Base-by-base conservation (phyloP, 768 basidiomycete species). In the Rhizopogon salebrosus region DNA sequence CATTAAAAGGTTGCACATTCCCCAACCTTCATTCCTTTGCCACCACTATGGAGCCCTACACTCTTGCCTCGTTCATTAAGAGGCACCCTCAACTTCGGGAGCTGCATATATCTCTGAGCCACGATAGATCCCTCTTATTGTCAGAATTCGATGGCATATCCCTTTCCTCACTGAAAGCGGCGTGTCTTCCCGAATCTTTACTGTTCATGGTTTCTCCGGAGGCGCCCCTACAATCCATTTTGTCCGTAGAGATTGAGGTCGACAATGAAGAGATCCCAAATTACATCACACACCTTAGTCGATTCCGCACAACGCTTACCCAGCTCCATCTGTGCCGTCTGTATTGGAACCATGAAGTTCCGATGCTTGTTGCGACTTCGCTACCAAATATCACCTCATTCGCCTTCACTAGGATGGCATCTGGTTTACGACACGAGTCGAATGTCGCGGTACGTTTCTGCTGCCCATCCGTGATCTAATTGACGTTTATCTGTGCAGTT, bases 1-100 rank as follows among this genome's bases (percentile, higher is more conserved):
- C 31, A 23, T 34, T 50, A 8, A 36, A 54, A 6, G 27, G 18
- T 3, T 52, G 37, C 20, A n/a, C 51, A 3, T 53, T 53, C 27
- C 34, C 49, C 14, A 31, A 54, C 27, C 38, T 54, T 14, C 53
- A 13, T 16, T 26, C 31, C 18, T 54, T 52, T n/a, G 36, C 53
- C 8, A 37, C 31, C 3, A 52, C 40, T 23, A 46, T 46, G 45
- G 45, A 46, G 22, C 45, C 45, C 14, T 22, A 34, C 22, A 46
- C 45, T 13, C 45, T 46, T 22, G 49, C 50, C 5, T 26, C 35
- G 6, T 54, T 54, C 16, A 6, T 54, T 20, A 54, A 20, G 29
- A 36, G 53, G 5, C 53, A 54, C 27, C 51, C 53, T 4, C 22
- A 20, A 10, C 31, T 54, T 37, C 36, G 26, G 18, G 36, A 52